These are phyloP conservation scores for Eucalyptus cloeziana DNA, from an alignment of 345 rosid genomes.

Conservation along the genomic window DNA sequence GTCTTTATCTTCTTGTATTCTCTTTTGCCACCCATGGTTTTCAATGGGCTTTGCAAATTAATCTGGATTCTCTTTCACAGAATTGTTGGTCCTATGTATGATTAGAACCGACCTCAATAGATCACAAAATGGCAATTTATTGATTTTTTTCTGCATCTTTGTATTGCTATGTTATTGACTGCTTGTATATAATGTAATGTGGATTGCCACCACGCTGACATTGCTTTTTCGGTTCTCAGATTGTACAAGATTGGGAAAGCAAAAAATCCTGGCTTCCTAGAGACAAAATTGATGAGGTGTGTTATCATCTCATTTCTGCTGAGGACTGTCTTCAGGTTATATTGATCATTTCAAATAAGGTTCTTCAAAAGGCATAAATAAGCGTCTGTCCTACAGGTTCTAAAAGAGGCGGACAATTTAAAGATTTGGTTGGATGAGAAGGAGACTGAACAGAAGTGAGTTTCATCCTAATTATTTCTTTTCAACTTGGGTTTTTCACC, in stretches of 20 bases:
- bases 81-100: background rate
- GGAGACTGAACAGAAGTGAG: slow-evolving; percentile 83
- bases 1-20: background rate
- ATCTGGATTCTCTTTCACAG: background rate
- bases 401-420: slow-evolving; percentile 45
- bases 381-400: slow-evolving; percentile 25
- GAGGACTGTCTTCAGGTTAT: background rate
- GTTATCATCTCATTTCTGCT: background rate
- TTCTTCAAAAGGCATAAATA: background rate
- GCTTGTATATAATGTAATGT: background rate
- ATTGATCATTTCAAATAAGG: background rate
- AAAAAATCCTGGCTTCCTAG: slow-evolving; percentile 91
- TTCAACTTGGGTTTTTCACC: background rate
- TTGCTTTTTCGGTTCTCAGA: slow-evolving; percentile 23
- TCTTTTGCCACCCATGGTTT: background rate
- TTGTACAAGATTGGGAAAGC: slow-evolving; percentile 48
- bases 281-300: slow-evolving; percentile 65
- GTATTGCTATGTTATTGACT: background rate
- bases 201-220: background rate
- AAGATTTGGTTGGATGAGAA: slow-evolving; percentile 80
- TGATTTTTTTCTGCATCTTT: background rate
- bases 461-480: background rate
- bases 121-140: background rate
- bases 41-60: background rate
- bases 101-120: background rate